Percentiles rank a stretch among this genome's conserved stretches.
These are phyloP conservation scores for Colletotrichum sansevieriae DNA, from an alignment of 2,329 filamentous ascomycete genomes.

Conservation along the genomic window DNA sequence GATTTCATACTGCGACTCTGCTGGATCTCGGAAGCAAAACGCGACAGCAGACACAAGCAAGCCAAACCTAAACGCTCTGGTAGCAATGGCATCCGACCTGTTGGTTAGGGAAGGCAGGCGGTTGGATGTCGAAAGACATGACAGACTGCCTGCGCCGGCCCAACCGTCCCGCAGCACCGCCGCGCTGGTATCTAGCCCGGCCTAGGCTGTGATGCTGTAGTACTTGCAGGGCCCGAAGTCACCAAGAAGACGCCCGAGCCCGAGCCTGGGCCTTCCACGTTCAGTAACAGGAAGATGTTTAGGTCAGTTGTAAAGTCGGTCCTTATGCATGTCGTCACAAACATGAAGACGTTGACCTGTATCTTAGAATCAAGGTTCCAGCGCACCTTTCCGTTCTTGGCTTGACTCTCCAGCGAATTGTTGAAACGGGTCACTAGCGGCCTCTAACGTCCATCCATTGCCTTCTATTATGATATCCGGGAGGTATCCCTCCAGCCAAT, in stretches of 20 bases:
- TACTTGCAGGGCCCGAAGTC: neutral
- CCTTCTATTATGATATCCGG: neutral
- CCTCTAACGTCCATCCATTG: neutral
- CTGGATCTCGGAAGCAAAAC: neutral
- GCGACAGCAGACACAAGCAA: neutral
- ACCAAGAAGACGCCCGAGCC: conserved; percentile 5
- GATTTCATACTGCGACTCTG: neutral
- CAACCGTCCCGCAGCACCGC: conserved; percentile 1
- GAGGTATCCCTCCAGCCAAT: neutral
- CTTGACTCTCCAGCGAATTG: neutral
- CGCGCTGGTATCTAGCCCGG: too few species aligned
- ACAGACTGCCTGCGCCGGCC: neutral
- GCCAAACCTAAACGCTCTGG: neutral
- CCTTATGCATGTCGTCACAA: neutral
- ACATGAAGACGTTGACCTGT: neutral
- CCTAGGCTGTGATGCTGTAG: too few species aligned
- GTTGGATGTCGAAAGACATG: neutral
- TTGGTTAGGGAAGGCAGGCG: too few species aligned
- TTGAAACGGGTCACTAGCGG: neutral
- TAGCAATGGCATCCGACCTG: neutral
- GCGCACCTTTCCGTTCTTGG: neutral
- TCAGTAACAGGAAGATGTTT: neutral
- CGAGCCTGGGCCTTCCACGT: neutral
- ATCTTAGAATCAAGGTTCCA: neutral
- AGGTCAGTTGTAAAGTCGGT: neutral